These are phyloP conservation scores for Leishmania aethiopica DNA, from an alignment of 208 protist genomes.

Conservation along the genomic window DNA sequence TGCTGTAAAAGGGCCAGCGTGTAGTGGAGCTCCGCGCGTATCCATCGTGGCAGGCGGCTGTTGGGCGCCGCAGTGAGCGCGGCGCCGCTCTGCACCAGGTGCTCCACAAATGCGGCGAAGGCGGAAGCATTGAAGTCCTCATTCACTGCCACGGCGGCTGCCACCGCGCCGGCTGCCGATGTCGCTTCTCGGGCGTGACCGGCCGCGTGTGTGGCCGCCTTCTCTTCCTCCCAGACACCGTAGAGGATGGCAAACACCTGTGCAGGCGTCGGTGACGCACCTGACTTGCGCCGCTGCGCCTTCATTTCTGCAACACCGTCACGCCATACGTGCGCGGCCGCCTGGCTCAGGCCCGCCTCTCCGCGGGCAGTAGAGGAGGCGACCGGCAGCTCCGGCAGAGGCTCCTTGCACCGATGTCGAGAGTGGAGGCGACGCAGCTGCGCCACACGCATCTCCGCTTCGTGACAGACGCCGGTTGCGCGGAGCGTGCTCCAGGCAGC, in stretches of 20 bases:
- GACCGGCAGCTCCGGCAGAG: not conserved
- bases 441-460: constrained; percentile 14
- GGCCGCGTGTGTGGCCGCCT: not conserved
- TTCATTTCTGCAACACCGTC: constrained; percentile 26
- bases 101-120: constrained; percentile 24
- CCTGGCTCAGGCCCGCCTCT: not conserved
- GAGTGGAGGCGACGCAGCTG: constrained; percentile 29
- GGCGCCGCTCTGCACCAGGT: constrained; percentile 18
- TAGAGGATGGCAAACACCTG: constrained; percentile 42
- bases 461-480: not conserved
- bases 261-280: constrained; percentile 27
- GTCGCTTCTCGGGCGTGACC: not conserved
- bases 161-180: not conserved
- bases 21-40: constrained; percentile 37
- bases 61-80: constrained; percentile 5
- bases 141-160: not conserved
- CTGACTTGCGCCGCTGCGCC: constrained; percentile 25
- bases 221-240: constrained; percentile 15
- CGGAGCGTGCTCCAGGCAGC: constrained; percentile 34
- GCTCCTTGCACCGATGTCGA: constrained; percentile 12
- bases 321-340: constrained; percentile 7
- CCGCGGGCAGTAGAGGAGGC: not conserved
- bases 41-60: constrained; percentile 11
- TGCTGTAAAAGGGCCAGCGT: constrained; percentile 22
- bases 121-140: constrained; percentile 6